These are phyloP conservation scores for Leccinum colubrinum DNA, from an alignment of 1,284 basidiomycete species.

Conservation along the genomic window DNA sequence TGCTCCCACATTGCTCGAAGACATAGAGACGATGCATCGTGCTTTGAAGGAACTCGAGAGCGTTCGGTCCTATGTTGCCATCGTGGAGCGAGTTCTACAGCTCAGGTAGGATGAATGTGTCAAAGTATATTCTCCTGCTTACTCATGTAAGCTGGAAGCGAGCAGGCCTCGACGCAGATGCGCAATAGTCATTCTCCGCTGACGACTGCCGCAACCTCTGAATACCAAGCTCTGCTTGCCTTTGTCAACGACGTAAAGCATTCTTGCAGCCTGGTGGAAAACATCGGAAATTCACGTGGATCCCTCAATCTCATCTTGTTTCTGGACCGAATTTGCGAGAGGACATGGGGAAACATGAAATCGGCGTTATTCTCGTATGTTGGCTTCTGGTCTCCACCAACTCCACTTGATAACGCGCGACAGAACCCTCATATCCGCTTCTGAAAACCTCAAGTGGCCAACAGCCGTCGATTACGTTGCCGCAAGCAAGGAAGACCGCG, in stretches of 20 bases:
- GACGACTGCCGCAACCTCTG: conserved; percentile 46
- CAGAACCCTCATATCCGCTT: conserved; percentile 60
- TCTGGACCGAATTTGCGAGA: conserved; percentile 55
- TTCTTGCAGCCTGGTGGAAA: conserved; percentile 46
- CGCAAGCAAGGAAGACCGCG: conserved; percentile 48
- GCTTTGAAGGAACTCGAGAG: conserved; percentile 72
- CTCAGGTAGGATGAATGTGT: conserved; percentile 61
- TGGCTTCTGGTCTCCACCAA: not conserved
- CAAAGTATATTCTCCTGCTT: conserved; percentile 1
- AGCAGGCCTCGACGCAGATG: conserved; percentile 52
- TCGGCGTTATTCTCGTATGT: conserved; percentile 59
- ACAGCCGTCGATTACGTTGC: conserved; percentile 62
- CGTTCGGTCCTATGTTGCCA: conserved; percentile 72
- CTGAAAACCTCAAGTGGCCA: conserved; percentile 84
- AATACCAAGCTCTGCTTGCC: conserved; percentile 59
- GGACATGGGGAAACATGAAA: conserved; percentile 78
- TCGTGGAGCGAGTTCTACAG: conserved; percentile 68
- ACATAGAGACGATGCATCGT: conserved; percentile 71
- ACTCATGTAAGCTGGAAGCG: conserved; percentile 41
- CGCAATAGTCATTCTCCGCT: conserved; percentile 39
- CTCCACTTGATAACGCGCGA: not conserved
- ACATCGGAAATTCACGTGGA: conserved; percentile 33
- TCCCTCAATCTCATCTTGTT: conserved; percentile 56
- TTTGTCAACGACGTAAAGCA: conserved; percentile 52
- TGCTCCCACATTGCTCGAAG: conserved; percentile 71